phyloP scores from a whole-genome alignment of 2,329 filamentous ascomycete genomes.

The Penicillium sp. region DNA sequence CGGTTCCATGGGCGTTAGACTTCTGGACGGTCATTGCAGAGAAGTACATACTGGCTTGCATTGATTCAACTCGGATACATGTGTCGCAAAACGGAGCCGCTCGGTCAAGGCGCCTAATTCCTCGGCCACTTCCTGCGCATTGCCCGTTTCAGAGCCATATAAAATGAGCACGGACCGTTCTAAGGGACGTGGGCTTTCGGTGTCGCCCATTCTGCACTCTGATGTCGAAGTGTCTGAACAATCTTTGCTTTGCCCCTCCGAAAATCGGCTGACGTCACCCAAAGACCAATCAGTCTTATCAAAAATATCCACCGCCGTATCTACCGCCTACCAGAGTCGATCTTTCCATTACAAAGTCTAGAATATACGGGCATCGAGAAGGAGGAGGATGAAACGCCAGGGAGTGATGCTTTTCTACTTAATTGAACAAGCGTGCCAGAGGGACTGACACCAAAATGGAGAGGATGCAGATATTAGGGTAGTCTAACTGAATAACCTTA shows the following conservation, averaged over 20 bases:
- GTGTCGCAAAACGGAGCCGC: constrained; percentile 73
- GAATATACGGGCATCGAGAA: not conserved
- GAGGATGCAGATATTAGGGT: not conserved
- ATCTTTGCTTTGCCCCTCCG: constrained; percentile 12
- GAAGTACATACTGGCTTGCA: constrained; percentile 65
- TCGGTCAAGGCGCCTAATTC: constrained; percentile 74
- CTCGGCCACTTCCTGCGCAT: constrained; percentile 84
- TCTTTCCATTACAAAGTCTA: not conserved
- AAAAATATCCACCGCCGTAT: not conserved
- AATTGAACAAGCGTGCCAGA: not conserved
- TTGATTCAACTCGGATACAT: constrained; percentile 73
- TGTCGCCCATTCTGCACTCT: constrained; percentile 26
- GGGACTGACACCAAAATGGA: not conserved
- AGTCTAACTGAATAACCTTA: too few species aligned
- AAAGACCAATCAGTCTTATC: not conserved
- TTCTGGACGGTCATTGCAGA: not conserved
- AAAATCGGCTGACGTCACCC: constrained; percentile 32
- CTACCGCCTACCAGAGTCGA: not conserved
- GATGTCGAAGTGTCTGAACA: constrained; percentile 3
- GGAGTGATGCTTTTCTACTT: not conserved
- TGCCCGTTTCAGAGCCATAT: constrained; percentile 94
- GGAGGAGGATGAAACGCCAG: not conserved
- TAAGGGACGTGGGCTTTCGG: constrained; percentile 7
- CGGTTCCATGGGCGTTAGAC: not conserved
- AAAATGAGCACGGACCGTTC: constrained; percentile 64